Evolutionary conservation across 2,329 filamentous ascomycete genomes (phyloP), one percentile per base, ranked within the genome.

Genomic region (Orbilia quercus): DNA sequence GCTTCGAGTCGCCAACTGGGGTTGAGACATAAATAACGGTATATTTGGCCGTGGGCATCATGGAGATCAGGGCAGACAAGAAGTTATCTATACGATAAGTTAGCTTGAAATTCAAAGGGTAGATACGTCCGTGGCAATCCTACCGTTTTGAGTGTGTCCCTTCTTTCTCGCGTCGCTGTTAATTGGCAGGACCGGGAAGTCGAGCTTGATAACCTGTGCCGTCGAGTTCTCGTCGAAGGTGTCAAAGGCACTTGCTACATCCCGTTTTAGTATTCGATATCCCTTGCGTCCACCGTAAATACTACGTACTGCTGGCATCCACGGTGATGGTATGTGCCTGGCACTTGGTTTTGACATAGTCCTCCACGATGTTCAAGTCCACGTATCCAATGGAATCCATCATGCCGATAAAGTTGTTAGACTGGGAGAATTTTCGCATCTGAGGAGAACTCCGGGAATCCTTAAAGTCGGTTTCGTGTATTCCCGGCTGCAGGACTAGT

Each of bases 1-100:
- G 25, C 42, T 51, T 63, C 0, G 62, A 55, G 25, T 74, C 70
- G 23, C 70, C 70, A 14, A 67, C 57, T n/a, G 75, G 77, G 1
- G 76, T 77, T 16, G 76, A 75, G n/a, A 75, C 76, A 50, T 77
- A 78, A 20, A 78, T 65, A 18, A 78, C 74, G 6, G 75, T 75
- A 42, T 76, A 78, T 60, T 74, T 75, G 16, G 67, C 67, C 3
- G 74, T 75, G 7, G 76, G 74, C 14, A 77, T 70, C 62, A 77
- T 74, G 1, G 75, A 76, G 16, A 78, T 73, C 9, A 78, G 62
- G 5, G 76, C 75, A 40, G 76, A 75, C 38, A 78, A 51, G 60
- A 78, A 78, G 42, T 76, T 75, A 59, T 78, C 76, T 77, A 20
- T 23, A 11, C 6, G 11, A 34, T 20, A 7, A 59, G 50, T 55